Evolutionary conservation across 2,329 filamentous ascomycete species (phyloP), one percentile per base, ranked within the genome.

Genomic region (Colletotrichum sp.): DNA sequence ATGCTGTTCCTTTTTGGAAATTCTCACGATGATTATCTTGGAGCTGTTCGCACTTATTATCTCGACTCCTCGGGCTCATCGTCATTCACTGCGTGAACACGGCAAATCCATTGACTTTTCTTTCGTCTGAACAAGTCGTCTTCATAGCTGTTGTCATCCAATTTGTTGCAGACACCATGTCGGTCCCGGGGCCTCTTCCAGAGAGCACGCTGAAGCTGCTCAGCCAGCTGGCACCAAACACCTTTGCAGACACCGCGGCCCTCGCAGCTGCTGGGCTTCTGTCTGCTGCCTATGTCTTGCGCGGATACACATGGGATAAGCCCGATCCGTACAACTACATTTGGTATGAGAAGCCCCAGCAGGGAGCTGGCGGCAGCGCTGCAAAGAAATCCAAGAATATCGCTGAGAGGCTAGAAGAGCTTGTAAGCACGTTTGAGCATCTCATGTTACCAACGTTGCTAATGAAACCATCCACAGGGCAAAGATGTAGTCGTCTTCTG

Each of bases 311-410:
- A 21, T 88, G 87, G 86, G 86, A 89, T 67, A 86, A 82, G 55
- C 84, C 87, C 11, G 87, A 90, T 74, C 87, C 87, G 7, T 84
- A 88, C 70, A 77, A 84, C 47, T 81, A 88, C 76, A 80, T 88
- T 29, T 86, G 82, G 77, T 90, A 85, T 65, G 85, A 89, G 76
- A 83, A 83, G 47, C 88, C 88, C 18, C 88, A 72, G n/a, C 64
- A 72, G 16, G 69, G 64, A 13, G 63, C 64, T 24, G 69, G 43
- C 88, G 74, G 75, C n/a, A 65, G 69, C 4, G 68, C 69, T 6
- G 76, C 72, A 12, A 85, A 81, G 66, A 81, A 82, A 43, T 87
- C 86, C 1, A 82, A 86, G 57, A 84, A 89, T 74, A 85, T 90
- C 72, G 84, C 84, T 0, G 70, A 78, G 62, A 82, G 80, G 65